A percentile compares a stretch with the other conserved stretches of the same genome.
Conservation (phyloP, 768 basidiomycete species). For the Dioszegia aurantiaca region DNA sequence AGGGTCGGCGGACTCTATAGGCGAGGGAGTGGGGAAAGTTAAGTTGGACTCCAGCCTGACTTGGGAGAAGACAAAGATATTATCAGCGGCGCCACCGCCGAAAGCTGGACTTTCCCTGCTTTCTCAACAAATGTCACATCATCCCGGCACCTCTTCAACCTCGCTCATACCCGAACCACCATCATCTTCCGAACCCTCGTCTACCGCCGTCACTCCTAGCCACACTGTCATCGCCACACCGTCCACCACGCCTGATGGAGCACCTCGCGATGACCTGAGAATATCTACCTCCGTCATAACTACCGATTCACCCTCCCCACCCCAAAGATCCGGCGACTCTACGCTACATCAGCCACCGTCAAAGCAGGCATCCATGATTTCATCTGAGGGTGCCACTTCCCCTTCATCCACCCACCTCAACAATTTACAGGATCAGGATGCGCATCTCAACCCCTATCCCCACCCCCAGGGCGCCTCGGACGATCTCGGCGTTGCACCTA, state of each 20-base stretch:
- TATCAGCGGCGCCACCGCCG: slow-evolving; percentile 26
- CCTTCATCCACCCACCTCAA: slow-evolving; percentile 46
- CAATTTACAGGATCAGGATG: slow-evolving; percentile 40
- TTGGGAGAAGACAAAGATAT: slow-evolving; percentile 46
- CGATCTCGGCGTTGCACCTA: slow-evolving; percentile 39
- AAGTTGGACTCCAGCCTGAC: slow-evolving; percentile 47
- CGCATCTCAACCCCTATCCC: slow-evolving; percentile 43
- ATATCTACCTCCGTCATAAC: slow-evolving; percentile 48
- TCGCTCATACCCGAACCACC: slow-evolving; percentile 17
- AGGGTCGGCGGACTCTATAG: slow-evolving; percentile 59
- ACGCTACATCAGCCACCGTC: not conserved
- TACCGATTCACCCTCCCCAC: slow-evolving; percentile 41
- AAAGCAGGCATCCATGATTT: slow-evolving; percentile 23
- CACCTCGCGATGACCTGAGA: slow-evolving; percentile 23
- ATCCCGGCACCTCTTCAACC: slow-evolving; percentile 25
- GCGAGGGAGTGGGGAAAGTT: slow-evolving; percentile 55
- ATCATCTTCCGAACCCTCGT: slow-evolving; percentile 17
- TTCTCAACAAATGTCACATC: slow-evolving; percentile 61
- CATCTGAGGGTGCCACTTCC: slow-evolving; percentile 26
- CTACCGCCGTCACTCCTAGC: slow-evolving; percentile 33
- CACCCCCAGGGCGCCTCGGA: slow-evolving; percentile 16
- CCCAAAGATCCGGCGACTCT: not conserved
- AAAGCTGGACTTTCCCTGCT: slow-evolving; percentile 66
- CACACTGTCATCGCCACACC: slow-evolving; percentile 40
- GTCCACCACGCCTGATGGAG: slow-evolving; percentile 42